Conservation (phyloP, 2,329 filamentous ascomycete genomes). For the Colletotrichum tropicale region DNA sequence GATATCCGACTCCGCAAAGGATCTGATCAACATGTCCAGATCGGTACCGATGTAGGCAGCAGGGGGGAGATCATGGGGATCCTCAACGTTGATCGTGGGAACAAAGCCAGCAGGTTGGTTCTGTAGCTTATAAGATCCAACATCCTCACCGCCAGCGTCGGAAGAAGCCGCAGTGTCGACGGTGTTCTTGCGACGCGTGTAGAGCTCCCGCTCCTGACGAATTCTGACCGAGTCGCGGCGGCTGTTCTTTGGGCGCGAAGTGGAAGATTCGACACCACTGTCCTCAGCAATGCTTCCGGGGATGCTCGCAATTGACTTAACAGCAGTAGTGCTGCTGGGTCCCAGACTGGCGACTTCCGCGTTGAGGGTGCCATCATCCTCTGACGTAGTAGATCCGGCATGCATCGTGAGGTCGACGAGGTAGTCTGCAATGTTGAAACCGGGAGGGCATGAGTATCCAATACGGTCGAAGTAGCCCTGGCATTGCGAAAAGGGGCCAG, state of each 20-base stretch:
- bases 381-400: conserved; percentile 67
- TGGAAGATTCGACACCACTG: conserved; percentile 63
- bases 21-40: conserved; percentile 79
- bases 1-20: conserved; percentile 80
- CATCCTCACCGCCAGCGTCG: conserved; percentile 56
- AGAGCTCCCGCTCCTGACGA: conserved; percentile 89
- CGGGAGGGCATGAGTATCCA: conserved; percentile 91
- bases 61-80: conserved; percentile 67
- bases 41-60: conserved; percentile 71
- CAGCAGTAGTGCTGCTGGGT: conserved; percentile 83
- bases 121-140: conserved; percentile 56
- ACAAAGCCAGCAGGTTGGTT: conserved; percentile 45
- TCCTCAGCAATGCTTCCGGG: conserved; percentile 76
- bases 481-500: conserved; percentile 85
- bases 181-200: conserved; percentile 76
- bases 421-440: conserved; percentile 99
- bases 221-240: conserved; percentile 82
- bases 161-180: conserved; percentile 68
- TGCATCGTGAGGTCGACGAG: conserved; percentile 98
- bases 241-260: conserved; percentile 69
- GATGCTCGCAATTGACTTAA: conserved; percentile 89
- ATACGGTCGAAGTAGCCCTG: conserved; percentile 92
- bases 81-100: conserved; percentile 69
- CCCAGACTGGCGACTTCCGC: conserved; percentile 70
- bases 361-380: conserved; percentile 59